phyloP scores from a whole-genome alignment of 163 green algal genomes.

The Trebouxia gelatinosa region DNA sequence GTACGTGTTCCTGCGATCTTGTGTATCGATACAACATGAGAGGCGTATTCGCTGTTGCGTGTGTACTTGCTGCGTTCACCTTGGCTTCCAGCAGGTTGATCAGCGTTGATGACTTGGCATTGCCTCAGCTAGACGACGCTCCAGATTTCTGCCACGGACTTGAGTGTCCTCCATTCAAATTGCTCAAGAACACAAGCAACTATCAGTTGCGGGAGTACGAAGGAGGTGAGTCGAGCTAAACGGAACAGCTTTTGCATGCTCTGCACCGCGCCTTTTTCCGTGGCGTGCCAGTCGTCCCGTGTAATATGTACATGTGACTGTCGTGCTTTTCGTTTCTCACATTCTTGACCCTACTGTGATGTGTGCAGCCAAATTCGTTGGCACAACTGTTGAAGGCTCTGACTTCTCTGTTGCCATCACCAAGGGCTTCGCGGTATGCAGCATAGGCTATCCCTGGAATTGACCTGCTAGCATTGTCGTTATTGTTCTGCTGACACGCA shows the following conservation, averaged over 20 bases:
- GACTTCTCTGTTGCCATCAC: conserved; percentile 12
- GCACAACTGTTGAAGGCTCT: conserved; percentile 8
- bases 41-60: not conserved
- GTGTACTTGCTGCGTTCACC: no score
- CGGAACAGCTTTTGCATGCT: not conserved
- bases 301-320: no score
- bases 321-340: no score
- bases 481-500: no score
- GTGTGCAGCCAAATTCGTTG: conserved; percentile 24
- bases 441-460: no score
- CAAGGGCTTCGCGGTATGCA: conserved; percentile 14
- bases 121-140: not conserved
- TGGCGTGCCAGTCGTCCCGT: no score
- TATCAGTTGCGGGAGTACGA: conserved; percentile 21
- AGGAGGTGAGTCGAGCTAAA: not conserved
- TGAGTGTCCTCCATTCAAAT: conserved; percentile 14
- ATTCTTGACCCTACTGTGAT: no score
- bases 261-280: no score
- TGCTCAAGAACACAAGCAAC: conserved; percentile 18
- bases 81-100: conserved; percentile 11
- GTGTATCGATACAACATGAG: not conserved
- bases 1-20: not conserved
- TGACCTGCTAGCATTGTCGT: no score
- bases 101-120: not conserved
- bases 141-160: conserved; percentile 17